Conservation (phyloP, 1,284 basidiomycete genomes). For the Takashimella koratensis region DNA sequence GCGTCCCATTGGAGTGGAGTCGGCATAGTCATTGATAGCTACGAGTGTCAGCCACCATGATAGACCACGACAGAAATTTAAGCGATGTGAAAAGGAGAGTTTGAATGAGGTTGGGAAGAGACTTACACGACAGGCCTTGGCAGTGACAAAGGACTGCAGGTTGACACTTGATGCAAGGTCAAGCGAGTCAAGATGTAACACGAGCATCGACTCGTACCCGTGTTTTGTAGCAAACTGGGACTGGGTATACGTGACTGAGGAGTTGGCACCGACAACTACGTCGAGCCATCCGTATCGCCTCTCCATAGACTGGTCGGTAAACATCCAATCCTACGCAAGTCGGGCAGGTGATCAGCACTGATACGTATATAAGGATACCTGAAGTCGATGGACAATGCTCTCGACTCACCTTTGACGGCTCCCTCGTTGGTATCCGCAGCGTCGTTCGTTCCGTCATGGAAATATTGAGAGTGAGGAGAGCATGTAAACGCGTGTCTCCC, state of each 20-base stretch:
- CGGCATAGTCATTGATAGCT: slow-evolving; percentile 51
- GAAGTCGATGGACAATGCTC: not conserved
- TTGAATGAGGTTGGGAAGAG: too few species aligned
- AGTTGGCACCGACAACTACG: slow-evolving; percentile 69
- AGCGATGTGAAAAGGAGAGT: too few species aligned
- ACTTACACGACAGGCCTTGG: slow-evolving; percentile 61
- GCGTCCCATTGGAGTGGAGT: slow-evolving; percentile 53
- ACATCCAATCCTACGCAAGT: slow-evolving; percentile 32
- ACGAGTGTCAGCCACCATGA: slow-evolving; percentile 1
- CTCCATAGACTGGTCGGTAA: slow-evolving; percentile 44
- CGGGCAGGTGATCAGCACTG: slow-evolving; percentile 3
- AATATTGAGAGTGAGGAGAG: slow-evolving; percentile 69
- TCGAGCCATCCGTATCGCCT: slow-evolving; percentile 65
- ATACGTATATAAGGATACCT: too few species aligned
- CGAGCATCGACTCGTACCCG: slow-evolving; percentile 73
- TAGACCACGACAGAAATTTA: too few species aligned
- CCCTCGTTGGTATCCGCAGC: slow-evolving; percentile 77
- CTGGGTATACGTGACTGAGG: slow-evolving; percentile 75
- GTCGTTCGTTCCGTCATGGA: slow-evolving; percentile 72
- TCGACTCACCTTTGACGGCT: slow-evolving; percentile 53
- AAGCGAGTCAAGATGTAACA: slow-evolving; percentile 78
- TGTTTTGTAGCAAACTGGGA: slow-evolving; percentile 68
- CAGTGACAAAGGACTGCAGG: slow-evolving; percentile 68
- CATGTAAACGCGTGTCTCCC: slow-evolving; percentile 77
- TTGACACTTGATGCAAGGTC: slow-evolving; percentile 78